These are phyloP conservation scores for Erigeron philadelphicus DNA, from an alignment of 140 eudicot genomes.

Conservation along the genomic window DNA sequence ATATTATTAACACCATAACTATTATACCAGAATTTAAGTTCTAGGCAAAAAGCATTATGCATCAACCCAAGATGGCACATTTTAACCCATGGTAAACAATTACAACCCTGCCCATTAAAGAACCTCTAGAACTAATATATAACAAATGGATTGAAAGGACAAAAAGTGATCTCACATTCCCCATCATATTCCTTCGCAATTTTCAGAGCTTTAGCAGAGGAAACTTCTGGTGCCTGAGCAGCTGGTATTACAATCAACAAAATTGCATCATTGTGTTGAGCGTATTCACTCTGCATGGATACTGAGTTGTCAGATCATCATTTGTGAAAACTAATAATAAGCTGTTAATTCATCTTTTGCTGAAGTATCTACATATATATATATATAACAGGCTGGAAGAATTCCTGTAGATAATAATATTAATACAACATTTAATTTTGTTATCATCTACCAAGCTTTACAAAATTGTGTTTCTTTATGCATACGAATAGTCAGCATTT, in stretches of 20 bases:
- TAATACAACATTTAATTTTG: no score
- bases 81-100: background rate
- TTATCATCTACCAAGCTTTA: no score
- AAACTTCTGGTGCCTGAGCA: constrained; percentile 81
- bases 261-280: constrained; percentile 82
- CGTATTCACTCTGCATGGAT: constrained; percentile 64
- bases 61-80: background rate
- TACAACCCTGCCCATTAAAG: background rate
- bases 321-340: background rate
- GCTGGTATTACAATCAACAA: constrained; percentile 85
- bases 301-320: constrained; percentile 13
- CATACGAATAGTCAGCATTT: no score
- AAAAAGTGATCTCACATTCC: constrained; percentile 54
- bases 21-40: background rate
- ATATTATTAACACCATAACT: background rate
- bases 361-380: no score
- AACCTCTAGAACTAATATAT: constrained; percentile 2
- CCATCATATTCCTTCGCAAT: constrained; percentile 86
- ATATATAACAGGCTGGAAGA: no score
- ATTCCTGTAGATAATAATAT: no score
- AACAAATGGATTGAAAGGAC: background rate
- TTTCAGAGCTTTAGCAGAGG: constrained; percentile 80
- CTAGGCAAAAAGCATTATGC: background rate
- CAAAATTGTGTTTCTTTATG: no score
- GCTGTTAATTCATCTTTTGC: no score